Percentiles rank a stretch among this genome's conserved stretches.
phyloP scores from a whole-genome alignment of 306 rosid genomes.

The Aeschynomene evenia region DNA sequence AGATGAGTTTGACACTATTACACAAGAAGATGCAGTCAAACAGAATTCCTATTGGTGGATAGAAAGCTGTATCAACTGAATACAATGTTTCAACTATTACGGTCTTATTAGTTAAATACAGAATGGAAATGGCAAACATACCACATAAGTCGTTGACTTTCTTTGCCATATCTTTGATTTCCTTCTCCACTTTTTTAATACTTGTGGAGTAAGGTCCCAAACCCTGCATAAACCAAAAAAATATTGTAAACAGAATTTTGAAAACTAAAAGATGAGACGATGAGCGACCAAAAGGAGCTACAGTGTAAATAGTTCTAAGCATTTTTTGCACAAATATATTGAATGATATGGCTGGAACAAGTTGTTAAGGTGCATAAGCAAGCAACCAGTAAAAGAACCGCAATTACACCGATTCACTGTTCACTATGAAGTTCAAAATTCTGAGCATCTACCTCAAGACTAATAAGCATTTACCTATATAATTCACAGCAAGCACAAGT shows the following conservation, averaged over 20 bases:
- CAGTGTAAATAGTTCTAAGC: background rate
- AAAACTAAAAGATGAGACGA: background rate
- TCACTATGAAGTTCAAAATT: background rate
- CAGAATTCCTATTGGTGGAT: background rate
- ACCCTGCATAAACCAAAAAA: conserved; percentile 50
- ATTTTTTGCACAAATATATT: background rate
- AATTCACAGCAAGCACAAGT: background rate
- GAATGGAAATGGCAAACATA: conserved; percentile 23
- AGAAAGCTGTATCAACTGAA: background rate
- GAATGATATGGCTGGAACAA: background rate
- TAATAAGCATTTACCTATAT: background rate
- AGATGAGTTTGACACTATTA: background rate
- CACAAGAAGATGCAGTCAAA: background rate
- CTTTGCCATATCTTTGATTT: conserved; percentile 81
- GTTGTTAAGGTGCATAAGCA: background rate
- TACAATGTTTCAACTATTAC: conserved; percentile 1
- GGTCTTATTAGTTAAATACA: background rate
- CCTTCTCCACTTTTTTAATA: conserved; percentile 74
- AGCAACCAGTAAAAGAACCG: background rate
- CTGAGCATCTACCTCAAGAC: background rate
- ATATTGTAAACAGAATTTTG: background rate
- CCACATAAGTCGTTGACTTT: conserved; percentile 80
- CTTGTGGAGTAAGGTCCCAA: conserved; percentile 70
- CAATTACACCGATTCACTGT: background rate
- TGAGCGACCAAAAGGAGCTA: background rate